Evolutionary conservation across 495 filamentous ascomycete species (phyloP).

Genomic region (Hyaloscypha bicolor): DNA sequence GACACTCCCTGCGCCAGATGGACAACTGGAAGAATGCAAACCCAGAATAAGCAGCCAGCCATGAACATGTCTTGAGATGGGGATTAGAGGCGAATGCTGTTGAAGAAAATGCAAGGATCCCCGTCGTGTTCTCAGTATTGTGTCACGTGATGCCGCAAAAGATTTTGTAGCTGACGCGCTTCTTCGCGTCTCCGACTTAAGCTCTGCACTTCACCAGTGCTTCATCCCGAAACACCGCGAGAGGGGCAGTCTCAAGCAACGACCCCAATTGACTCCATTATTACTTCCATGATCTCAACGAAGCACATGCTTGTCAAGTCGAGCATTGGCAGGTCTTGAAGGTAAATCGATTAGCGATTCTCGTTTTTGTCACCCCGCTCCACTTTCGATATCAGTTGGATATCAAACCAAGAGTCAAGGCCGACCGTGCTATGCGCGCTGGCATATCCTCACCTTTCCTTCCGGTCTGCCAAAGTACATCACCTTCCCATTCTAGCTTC

Average conservation of each 20-base stretch:
- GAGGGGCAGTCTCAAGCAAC: neutral
- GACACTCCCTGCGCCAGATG: too few relatives aligned
- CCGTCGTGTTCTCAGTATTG: too few relatives aligned
- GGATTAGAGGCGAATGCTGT: too few relatives aligned
- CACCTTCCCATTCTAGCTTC: neutral
- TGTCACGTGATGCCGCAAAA: too few relatives aligned
- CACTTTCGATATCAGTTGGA: neutral
- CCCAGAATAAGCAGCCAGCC: neutral
- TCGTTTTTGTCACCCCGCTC: neutral
- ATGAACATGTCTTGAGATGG: neutral
- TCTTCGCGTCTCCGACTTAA: too few relatives aligned
- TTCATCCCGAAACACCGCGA: neutral
- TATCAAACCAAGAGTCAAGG: neutral
- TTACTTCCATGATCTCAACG: neutral
- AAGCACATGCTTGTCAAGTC: neutral
- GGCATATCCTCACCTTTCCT: neutral
- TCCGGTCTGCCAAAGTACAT: neutral
- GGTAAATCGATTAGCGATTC: neutral
- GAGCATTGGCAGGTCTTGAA: neutral
- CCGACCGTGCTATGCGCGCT: neutral
- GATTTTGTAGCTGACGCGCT: too few relatives aligned
- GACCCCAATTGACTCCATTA: neutral
- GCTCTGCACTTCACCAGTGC: neutral
- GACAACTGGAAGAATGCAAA: neutral
- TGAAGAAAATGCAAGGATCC: too few relatives aligned